These are phyloP conservation scores for Begonia fuchsioides DNA, from an alignment of 306 rosid genomes.

Conservation along the genomic window DNA sequence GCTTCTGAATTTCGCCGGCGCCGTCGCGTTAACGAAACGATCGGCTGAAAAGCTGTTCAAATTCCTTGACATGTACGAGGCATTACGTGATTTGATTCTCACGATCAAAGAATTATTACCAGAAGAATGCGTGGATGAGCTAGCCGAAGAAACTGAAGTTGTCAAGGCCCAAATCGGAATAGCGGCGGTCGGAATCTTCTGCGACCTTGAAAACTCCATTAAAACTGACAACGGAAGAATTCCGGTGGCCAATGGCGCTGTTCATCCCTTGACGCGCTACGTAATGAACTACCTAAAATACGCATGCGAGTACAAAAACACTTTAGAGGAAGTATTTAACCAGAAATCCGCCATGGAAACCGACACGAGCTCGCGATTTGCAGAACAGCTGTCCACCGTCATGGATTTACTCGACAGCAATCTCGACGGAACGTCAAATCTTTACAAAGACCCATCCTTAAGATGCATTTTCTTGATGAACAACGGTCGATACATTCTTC, in stretches of 20 bases:
- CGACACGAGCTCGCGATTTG: slow-evolving; percentile 19
- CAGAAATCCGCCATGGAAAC: slow-evolving; percentile 21
- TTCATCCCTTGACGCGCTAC: slow-evolving; percentile 79
- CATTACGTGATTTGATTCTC: slow-evolving; percentile 24
- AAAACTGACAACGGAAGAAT: slow-evolving; percentile 38
- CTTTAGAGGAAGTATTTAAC: slow-evolving; percentile 46
- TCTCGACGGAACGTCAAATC: slow-evolving; percentile 45
- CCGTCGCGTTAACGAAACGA: slow-evolving; percentile 38
- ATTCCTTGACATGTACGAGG: slow-evolving; percentile 48
- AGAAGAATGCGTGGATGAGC: slow-evolving; percentile 18
- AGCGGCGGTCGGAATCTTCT: slow-evolving; percentile 34
- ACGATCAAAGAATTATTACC: slow-evolving; percentile 15
- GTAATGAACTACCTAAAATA: slow-evolving; percentile 65
- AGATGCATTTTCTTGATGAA: slow-evolving; percentile 63
- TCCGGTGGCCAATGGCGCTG: slow-evolving; percentile 61
- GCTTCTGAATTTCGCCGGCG: slow-evolving; percentile 42
- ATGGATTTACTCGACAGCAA: slow-evolving; percentile 57
- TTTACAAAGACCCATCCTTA: slow-evolving; percentile 37
- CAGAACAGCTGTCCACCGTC: slow-evolving; percentile 20
- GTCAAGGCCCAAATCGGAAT: slow-evolving; percentile 34
- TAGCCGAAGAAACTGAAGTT: slow-evolving; percentile 21
- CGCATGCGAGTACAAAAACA: slow-evolving; percentile 59
- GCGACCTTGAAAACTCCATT: slow-evolving; percentile 52
- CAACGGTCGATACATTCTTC: slow-evolving; percentile 67
- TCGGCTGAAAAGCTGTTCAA: slow-evolving; percentile 52